Percentiles rank a stretch among this genome's conserved stretches.
Conservation (phyloP, 495 filamentous ascomycete genomes). For the Aspergillus sclerotioniger region DNA sequence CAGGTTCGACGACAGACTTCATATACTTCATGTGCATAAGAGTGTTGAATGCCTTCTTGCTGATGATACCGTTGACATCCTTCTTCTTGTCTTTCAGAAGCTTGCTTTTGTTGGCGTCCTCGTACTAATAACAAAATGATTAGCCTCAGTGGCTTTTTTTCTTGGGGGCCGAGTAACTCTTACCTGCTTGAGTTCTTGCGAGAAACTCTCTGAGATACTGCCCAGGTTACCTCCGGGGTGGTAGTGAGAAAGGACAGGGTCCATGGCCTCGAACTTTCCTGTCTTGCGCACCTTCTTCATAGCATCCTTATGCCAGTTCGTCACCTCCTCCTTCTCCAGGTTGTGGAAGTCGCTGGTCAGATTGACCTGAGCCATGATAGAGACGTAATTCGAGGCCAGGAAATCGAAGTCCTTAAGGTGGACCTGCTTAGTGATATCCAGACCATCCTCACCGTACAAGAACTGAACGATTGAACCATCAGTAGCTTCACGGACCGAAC, state of each 20-base stretch:
- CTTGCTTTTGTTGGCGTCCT: constrained; percentile 71
- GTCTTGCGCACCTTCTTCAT: constrained; percentile 78
- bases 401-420: constrained; percentile 91
- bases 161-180: constrained; percentile 1
- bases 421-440: constrained; percentile 92
- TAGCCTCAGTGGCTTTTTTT: constrained; percentile 15
- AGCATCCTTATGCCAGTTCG: constrained; percentile 63
- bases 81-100: constrained; percentile 78
- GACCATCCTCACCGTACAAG: constrained; percentile 92
- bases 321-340: constrained; percentile 51
- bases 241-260: constrained; percentile 72
- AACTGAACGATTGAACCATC: constrained; percentile 94
- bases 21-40: constrained; percentile 90
- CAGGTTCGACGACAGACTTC: constrained; percentile 88
- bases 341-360: constrained; percentile 47
- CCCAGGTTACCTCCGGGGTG: constrained; percentile 75
- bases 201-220: constrained; percentile 87
- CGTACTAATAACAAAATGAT: constrained; percentile 52
- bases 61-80: constrained; percentile 48
- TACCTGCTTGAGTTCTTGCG: constrained; percentile 57
- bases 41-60: constrained; percentile 75
- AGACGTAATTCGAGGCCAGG: constrained; percentile 71
- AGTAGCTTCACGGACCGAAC: constrained; percentile 79
- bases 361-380: constrained; percentile 54
- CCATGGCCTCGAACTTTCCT: constrained; percentile 62